phyloP scores from a whole-genome alignment of 164 flowering plant species.

The Aristolochia contorta region DNA sequence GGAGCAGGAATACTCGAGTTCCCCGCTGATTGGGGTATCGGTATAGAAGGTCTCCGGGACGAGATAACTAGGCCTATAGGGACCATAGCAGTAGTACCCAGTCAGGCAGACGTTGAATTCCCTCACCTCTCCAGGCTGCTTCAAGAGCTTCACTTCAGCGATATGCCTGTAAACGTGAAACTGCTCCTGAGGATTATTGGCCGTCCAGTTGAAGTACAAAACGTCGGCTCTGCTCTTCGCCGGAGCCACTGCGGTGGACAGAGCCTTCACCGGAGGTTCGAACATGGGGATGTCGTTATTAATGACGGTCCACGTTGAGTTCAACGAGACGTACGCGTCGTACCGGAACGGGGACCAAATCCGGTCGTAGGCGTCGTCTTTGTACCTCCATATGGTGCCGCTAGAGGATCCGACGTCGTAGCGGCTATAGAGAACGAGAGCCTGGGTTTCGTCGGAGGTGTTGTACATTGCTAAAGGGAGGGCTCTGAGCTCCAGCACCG shows the following conservation, averaged over 20 bases:
- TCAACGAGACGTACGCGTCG: neutral
- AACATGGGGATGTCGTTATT: neutral
- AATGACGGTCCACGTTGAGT: neutral
- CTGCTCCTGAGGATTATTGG: neutral
- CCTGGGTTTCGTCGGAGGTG: no score
- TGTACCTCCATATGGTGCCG: neutral
- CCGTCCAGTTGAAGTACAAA: slow-evolving; percentile 1
- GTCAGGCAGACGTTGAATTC: no score
- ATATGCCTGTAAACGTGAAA: slow-evolving; percentile 27
- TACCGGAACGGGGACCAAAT: neutral
- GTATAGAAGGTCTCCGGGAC: no score
- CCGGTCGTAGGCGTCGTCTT: neutral
- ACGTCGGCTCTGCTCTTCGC: neutral
- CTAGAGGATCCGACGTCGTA: neutral
- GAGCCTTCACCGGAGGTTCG: neutral
- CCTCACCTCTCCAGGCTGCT: slow-evolving; percentile 18
- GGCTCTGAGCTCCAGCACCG: no score
- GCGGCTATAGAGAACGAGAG: no score
- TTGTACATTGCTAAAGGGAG: no score
- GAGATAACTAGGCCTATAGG: no score
- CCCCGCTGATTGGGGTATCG: no score
- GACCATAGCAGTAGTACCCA: no score
- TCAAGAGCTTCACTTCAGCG: slow-evolving; percentile 22
- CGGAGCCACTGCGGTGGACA: neutral
- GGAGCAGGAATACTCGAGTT: no score